Conservation (phyloP, 1,284 basidiomycete species). For the Heterobasidion irregulare region DNA sequence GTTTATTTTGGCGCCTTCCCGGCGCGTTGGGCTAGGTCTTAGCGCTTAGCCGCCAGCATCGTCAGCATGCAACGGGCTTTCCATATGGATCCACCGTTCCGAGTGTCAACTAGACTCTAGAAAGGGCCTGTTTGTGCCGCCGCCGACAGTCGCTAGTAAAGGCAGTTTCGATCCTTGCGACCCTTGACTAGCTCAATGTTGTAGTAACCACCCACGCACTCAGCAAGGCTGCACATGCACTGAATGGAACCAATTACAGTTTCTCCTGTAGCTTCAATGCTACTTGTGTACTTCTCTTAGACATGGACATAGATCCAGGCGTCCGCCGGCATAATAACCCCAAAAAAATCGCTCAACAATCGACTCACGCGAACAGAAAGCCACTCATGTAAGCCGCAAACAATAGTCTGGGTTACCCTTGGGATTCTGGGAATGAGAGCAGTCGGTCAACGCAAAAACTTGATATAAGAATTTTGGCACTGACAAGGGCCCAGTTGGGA, state of each 20-base stretch:
- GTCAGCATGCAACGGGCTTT: not conserved
- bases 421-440: not conserved
- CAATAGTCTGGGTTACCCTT: not conserved
- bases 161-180: not conserved
- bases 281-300: not conserved
- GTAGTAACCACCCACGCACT: not conserved
- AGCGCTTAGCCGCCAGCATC: not conserved
- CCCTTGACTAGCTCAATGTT: no score
- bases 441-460: not conserved
- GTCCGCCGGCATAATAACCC: not conserved
- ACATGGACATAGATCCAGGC: not conserved
- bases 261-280: not conserved
- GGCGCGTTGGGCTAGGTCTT: not conserved
- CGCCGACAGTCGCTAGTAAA: not conserved
- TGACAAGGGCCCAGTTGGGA: slow-evolving; percentile 23
- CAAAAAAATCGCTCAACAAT: not conserved
- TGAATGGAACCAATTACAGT: not conserved
- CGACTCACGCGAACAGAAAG: not conserved
- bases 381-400: not conserved
- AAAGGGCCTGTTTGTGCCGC: not conserved
- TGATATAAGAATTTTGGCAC: not conserved
- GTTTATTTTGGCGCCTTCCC: not conserved
- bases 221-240: not conserved
- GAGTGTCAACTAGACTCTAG: not conserved
- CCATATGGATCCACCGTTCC: no score